These are phyloP conservation scores for Liquidambar formosana DNA, from an alignment of 164 flowering plant genomes.

Conservation along the genomic window DNA sequence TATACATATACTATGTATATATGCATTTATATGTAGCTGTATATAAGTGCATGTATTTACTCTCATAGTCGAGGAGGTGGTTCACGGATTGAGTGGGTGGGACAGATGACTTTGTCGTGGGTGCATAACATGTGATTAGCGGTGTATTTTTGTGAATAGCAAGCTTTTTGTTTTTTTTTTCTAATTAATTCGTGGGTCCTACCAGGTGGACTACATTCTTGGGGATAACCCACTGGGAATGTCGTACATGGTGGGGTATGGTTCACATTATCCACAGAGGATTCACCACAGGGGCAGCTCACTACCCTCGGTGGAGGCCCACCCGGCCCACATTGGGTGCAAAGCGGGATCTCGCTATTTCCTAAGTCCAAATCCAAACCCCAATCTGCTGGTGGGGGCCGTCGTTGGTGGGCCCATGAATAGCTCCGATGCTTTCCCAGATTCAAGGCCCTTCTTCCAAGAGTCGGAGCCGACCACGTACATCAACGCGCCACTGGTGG, in stretches of 20 bases:
- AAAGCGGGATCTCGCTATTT: conserved; percentile 72
- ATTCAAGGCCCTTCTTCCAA: conserved; percentile 80
- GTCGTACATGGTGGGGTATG: conserved; percentile 98
- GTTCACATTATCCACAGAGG: conserved; percentile 68
- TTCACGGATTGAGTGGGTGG: too few relatives aligned
- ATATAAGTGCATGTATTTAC: too few relatives aligned
- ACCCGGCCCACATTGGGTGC: conserved; percentile 76
- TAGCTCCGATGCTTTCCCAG: conserved; percentile 72
- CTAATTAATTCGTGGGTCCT: too few relatives aligned
- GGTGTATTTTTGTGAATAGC: neutral
- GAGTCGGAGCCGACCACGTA: conserved; percentile 97
- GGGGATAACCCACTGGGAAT: conserved; percentile 85
- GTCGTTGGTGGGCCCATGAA: conserved; percentile 99
- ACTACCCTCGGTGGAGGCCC: conserved; percentile 68
- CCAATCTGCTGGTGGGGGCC: conserved; percentile 78
- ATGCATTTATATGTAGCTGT: too few relatives aligned
- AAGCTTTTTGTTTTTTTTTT: neutral
- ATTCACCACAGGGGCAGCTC: conserved; percentile 92
- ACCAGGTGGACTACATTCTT: conserved; percentile 92
- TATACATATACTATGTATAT: too few relatives aligned
- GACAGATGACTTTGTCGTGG: too few relatives aligned
- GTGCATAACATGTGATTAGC: too few relatives aligned
- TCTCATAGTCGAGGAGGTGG: too few relatives aligned
- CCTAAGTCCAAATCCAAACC: conserved; percentile 79
- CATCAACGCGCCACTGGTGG: conserved; percentile 91